These are phyloP conservation scores for Magnusiomyces paraingens DNA, from an alignment of 1,139 yeast genomes.

Conservation along the genomic window DNA sequence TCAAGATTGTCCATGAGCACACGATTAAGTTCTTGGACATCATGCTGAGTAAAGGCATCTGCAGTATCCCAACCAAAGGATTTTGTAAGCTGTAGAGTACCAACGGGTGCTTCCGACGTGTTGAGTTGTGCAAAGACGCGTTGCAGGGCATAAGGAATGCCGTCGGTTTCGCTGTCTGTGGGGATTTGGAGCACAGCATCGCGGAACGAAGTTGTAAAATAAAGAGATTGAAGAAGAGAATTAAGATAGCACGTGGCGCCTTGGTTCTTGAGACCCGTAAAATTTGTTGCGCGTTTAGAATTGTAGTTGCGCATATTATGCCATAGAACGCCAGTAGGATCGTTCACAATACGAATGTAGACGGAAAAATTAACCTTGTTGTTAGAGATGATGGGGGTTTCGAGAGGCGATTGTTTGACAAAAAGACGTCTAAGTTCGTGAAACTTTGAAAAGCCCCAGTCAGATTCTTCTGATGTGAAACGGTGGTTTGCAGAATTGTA, in stretches of 20 bases:
- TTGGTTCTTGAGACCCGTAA: slow-evolving; percentile 88
- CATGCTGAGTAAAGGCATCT: slow-evolving; percentile 97
- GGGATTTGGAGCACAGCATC: slow-evolving; percentile 87
- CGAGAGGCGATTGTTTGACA: slow-evolving; percentile 20
- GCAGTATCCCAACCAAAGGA: slow-evolving; percentile 97
- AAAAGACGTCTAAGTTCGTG: slow-evolving; percentile 51
- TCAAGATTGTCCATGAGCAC: slow-evolving; percentile 93
- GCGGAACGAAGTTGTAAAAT: slow-evolving; percentile 75
- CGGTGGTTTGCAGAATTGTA: slow-evolving; percentile 72
- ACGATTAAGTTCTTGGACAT: slow-evolving; percentile 92
- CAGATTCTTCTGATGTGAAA: slow-evolving; percentile 65
- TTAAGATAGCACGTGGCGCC: slow-evolving; percentile 98
- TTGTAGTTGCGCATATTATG: slow-evolving; percentile 80
- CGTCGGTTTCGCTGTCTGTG: slow-evolving; percentile 49
- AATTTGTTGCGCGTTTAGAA: slow-evolving; percentile 82
- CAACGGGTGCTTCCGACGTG: slow-evolving; percentile 67
- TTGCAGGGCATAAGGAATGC: slow-evolving; percentile 81
- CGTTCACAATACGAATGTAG: slow-evolving; percentile 70
- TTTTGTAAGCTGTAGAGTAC: slow-evolving; percentile 77
- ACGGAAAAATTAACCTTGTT: slow-evolving; percentile 66
- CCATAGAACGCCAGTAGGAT: slow-evolving; percentile 92
- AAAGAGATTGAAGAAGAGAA: slow-evolving; percentile 84
- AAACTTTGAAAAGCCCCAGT: slow-evolving; percentile 93
- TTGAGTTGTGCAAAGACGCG: slow-evolving; percentile 75
- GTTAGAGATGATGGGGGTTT: slow-evolving; percentile 46